These are phyloP conservation scores for Sclerotinia borealis DNA, from an alignment of 2,329 filamentous ascomycete genomes.

Conservation along the genomic window DNA sequence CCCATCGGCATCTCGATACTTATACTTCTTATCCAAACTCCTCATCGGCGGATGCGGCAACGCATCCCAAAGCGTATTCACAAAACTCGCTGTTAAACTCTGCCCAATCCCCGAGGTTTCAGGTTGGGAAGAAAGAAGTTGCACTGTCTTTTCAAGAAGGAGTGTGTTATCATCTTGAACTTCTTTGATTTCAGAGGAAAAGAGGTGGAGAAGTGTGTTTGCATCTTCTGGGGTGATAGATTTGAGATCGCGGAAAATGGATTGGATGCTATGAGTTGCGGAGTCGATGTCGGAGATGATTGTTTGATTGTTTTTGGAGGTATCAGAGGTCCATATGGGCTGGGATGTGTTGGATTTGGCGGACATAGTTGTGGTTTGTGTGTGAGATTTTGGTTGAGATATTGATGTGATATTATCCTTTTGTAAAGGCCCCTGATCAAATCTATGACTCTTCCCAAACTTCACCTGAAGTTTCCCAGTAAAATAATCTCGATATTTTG, in stretches of 20 bases:
- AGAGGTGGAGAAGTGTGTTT: conserved; percentile 53
- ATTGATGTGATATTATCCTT: not conserved
- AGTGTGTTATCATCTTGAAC: conserved; percentile 68
- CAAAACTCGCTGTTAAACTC: conserved; percentile 56
- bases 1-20: conserved; percentile 59
- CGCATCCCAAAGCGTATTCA: conserved; percentile 63
- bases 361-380: not conserved
- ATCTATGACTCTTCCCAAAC: not conserved
- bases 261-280: conserved; percentile 2
- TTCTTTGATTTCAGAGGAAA: conserved; percentile 56
- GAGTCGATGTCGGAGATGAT: conserved; percentile 4
- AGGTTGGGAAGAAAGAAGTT: conserved; percentile 18
- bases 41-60: conserved; percentile 67
- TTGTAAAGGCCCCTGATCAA: not conserved
- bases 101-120: not conserved
- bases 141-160: conserved; percentile 66
- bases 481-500: not conserved
- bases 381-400: not conserved
- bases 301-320: not conserved
- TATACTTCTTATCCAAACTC: conserved; percentile 55
- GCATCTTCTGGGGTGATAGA: conserved; percentile 41
- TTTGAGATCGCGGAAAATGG: conserved; percentile 36
- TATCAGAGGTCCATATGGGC: not conserved
- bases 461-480: not conserved
- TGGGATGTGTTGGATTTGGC: not conserved